These are phyloP conservation scores for Ophiostoma ulmi DNA, from an alignment of 2,329 filamentous ascomycete genomes.

Conservation along the genomic window DNA sequence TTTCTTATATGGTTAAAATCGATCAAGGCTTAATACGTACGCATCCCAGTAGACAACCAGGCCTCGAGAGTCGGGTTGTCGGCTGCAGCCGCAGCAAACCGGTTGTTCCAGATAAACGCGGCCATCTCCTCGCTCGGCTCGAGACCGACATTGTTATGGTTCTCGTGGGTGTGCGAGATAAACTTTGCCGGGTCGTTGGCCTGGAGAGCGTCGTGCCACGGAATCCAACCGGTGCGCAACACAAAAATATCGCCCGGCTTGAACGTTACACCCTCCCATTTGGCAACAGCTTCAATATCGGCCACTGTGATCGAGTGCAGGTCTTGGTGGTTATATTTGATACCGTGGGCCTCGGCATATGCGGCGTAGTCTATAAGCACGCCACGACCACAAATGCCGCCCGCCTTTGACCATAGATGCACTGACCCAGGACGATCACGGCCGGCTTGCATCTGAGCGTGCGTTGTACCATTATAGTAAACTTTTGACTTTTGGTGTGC, in stretches of 20 bases:
- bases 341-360: slow-evolving; percentile 47
- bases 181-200: slow-evolving; percentile 14
- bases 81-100: slow-evolving; percentile 51
- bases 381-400: slow-evolving; percentile 51
- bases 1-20: background rate
- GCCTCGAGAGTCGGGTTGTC: slow-evolving; percentile 51
- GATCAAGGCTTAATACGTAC: background rate
- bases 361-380: slow-evolving; percentile 51
- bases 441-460: slow-evolving; percentile 29
- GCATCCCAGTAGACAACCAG: slow-evolving; percentile 30
- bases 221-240: slow-evolving; percentile 58
- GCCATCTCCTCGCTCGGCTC: slow-evolving; percentile 46
- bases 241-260: slow-evolving; percentile 61
- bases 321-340: slow-evolving; percentile 48
- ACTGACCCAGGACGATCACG: slow-evolving; percentile 26
- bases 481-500: slow-evolving; percentile 15
- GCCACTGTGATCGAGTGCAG: slow-evolving; percentile 49
- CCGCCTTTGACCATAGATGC: slow-evolving; percentile 31
- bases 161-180: background rate
- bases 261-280: slow-evolving; percentile 57
- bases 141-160: background rate
- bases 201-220: slow-evolving; percentile 49
- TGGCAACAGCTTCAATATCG: slow-evolving; percentile 55
- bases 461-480: slow-evolving; percentile 37
- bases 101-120: slow-evolving; percentile 53